Conservation (phyloP, 176 grass and related monocot genomes). For the Zoysia pacifica region DNA sequence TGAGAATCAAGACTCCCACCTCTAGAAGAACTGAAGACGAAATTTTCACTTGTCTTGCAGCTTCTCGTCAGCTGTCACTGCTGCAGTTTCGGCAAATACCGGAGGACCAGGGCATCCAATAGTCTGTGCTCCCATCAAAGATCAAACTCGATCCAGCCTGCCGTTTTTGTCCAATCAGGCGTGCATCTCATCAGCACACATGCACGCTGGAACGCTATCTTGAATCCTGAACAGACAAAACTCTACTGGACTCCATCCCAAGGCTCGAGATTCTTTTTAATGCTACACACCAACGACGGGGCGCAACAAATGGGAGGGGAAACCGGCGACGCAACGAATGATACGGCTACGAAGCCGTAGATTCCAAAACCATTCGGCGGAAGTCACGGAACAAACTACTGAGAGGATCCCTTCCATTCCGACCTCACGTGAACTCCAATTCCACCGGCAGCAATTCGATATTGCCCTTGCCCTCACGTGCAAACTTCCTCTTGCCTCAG, state of each 20-base stretch:
- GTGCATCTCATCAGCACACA: not conserved
- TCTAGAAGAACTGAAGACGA: not conserved
- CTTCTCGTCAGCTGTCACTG: not conserved
- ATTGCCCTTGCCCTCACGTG: conserved; percentile 35
- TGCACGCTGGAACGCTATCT: not conserved
- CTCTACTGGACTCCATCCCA: not conserved
- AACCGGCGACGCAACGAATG: conserved; percentile 37
- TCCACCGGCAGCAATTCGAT: not conserved
- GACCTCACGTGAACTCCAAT: conserved; percentile 39
- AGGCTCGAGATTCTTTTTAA: conserved; percentile 17
- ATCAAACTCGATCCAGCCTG: conserved; percentile 2
- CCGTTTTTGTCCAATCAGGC: not conserved
- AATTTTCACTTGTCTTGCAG: not conserved
- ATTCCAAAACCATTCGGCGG: conserved; percentile 34
- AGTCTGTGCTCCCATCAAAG: too few species aligned
- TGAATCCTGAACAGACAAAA: not conserved
- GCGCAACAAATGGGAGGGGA: conserved; percentile 36
- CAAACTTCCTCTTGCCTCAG: not conserved
- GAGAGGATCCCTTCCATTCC: conserved; percentile 13
- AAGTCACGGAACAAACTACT: not conserved
- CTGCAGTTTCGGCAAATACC: not conserved
- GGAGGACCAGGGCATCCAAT: too few species aligned
- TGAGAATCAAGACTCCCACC: not conserved
- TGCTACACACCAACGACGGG: not conserved
- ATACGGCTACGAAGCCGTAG: conserved; percentile 38